Conservation (phyloP, 345 rosid genomes). For the Zanthoxylum bungeanum region DNA sequence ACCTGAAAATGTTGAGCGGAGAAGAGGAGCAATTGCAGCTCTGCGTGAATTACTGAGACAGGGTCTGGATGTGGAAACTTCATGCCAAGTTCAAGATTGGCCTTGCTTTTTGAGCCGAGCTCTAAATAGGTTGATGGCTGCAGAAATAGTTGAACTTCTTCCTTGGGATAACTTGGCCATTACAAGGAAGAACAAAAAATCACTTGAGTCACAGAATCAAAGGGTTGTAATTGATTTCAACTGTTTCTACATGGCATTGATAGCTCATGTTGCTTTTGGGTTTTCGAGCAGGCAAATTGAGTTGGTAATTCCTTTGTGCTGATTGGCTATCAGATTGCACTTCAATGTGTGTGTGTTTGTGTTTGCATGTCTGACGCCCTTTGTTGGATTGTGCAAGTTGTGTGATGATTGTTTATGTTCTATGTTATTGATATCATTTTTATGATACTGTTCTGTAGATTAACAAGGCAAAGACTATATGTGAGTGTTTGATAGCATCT, state of each 20-base stretch:
- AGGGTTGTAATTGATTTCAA: conserved; percentile 77
- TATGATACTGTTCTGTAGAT: conserved; percentile 47
- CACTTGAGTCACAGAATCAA: conserved; percentile 91
- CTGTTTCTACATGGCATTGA: conserved; percentile 66
- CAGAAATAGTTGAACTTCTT: conserved; percentile 86
- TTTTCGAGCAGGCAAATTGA: conserved; percentile 77
- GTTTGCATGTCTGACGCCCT: neutral
- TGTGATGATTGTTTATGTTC: conserved; percentile 8
- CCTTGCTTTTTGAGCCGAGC: conserved; percentile 78
- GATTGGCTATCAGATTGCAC: conserved; percentile 20
- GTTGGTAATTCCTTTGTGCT: conserved; percentile 45
- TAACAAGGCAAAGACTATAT: conserved; percentile 65
- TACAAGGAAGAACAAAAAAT: conserved; percentile 79
- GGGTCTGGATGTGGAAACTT: conserved; percentile 84
- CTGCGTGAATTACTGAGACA: conserved; percentile 84
- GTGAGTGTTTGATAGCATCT: conserved; percentile 79
- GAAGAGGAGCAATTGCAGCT: conserved; percentile 90
- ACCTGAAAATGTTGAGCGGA: conserved; percentile 80
- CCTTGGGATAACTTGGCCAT: conserved; percentile 80
- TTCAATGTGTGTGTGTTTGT: neutral
- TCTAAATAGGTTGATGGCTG: conserved; percentile 68
- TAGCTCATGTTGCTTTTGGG: conserved; percentile 89
- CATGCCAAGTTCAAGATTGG: conserved; percentile 90
- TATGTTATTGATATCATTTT: conserved; percentile 17
- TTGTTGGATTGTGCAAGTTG: neutral